phyloP scores from a whole-genome alignment of 23 red algal genomes.

The Gracilaria caudata region DNA sequence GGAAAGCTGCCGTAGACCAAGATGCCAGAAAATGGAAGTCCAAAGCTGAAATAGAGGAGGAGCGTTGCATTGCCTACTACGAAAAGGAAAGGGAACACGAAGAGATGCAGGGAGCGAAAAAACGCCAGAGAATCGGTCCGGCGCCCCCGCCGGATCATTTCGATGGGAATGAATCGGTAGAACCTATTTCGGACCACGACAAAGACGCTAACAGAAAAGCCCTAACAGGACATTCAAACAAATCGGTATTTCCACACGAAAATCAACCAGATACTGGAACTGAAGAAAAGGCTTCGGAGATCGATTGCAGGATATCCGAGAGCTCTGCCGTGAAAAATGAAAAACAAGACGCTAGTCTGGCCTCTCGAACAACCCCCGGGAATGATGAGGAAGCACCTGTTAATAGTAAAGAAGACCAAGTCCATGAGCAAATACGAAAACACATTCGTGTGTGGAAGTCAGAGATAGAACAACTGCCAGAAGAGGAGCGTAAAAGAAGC shows the following conservation, averaged over 20 bases:
- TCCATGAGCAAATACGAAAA: conserved; percentile 34
- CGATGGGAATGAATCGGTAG: background rate
- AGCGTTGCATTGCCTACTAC: background rate
- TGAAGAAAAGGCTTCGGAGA: background rate
- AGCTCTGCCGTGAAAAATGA: background rate
- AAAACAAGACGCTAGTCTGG: background rate
- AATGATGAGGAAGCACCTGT: background rate
- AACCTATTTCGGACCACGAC: background rate
- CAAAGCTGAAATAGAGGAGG: conserved; percentile 3
- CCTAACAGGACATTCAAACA: background rate
- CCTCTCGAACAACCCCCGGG: background rate
- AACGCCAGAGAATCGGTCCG: background rate
- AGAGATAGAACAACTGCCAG: conserved; percentile 54
- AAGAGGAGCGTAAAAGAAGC: conserved; percentile 44
- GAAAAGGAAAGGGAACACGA: background rate
- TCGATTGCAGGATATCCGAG: background rate
- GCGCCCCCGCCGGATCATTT: background rate
- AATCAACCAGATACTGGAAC: background rate
- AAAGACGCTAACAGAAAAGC: background rate
- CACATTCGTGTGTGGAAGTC: conserved; percentile 51
- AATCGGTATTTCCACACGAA: background rate
- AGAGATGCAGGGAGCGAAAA: background rate
- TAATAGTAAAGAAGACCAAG: conserved; percentile 7
- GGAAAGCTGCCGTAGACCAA: background rate
- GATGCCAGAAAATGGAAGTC: conserved; percentile 4